Evolutionary conservation across 2,329 filamentous ascomycete species (phyloP).

Genomic region (Neofusicoccum cordaticola): DNA sequence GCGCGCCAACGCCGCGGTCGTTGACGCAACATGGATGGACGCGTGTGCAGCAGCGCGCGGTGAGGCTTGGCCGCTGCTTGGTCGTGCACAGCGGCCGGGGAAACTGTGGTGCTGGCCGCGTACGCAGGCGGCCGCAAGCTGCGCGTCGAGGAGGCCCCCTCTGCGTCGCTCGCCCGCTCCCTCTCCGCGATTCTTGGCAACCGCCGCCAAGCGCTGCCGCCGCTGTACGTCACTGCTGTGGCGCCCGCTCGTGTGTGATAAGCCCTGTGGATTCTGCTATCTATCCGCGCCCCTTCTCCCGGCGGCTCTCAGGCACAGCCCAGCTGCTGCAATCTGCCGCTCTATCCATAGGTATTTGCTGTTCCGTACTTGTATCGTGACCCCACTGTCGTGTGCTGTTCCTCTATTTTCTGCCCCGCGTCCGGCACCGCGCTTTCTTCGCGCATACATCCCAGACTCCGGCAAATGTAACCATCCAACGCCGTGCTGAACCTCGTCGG

Average conservation of each 20-base stretch:
- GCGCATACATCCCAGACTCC: background rate
- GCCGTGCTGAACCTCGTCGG: background rate
- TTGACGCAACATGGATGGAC: slow-evolving; percentile 15
- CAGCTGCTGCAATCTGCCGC: background rate
- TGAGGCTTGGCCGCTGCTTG: slow-evolving; percentile 13
- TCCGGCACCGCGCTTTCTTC: background rate
- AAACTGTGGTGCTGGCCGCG: background rate
- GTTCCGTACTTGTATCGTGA: background rate
- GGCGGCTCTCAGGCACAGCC: background rate
- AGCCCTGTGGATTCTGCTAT: background rate
- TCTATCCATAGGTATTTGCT: background rate
- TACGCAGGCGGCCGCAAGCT: background rate
- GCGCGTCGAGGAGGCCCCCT: background rate
- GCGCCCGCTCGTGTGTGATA: background rate
- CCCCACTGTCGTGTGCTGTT: background rate
- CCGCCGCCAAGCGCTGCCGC: background rate
- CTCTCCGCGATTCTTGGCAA: slow-evolving; percentile 1
- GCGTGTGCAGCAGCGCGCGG: slow-evolving; percentile 4
- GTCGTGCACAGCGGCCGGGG: background rate
- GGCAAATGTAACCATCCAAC: background rate
- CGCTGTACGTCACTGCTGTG: background rate
- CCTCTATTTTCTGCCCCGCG: background rate
- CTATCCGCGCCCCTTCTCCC: background rate
- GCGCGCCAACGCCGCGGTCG: background rate
- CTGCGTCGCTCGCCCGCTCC: background rate